Evolutionary conservation across 1,284 basidiomycete species (phyloP), one percentile per base, ranked within the genome.

Genomic region (Wolfiporia cocos): DNA sequence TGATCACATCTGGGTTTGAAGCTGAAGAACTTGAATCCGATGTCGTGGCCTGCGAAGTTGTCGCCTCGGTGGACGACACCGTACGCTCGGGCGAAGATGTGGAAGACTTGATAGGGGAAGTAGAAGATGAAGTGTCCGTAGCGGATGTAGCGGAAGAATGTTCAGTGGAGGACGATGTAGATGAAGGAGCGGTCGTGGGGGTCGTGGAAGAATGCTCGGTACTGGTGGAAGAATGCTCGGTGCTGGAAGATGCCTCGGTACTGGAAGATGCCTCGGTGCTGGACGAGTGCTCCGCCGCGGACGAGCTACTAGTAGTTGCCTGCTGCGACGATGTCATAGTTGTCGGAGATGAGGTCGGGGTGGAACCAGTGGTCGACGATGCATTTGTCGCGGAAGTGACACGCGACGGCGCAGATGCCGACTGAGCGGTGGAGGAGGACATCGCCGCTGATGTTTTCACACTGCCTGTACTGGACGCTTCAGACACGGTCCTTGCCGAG

Each of bases 321-420:
- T n/a, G n/a, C n/a, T n/a, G n/a, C n/a, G n/a, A n/a, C n/a, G n/a
- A n/a, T n/a, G n/a, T n/a, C n/a, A n/a, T n/a, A n/a, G n/a, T n/a
- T n/a, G n/a, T n/a, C 28, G n/a, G 28, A 9, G n/a, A 29, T n/a
- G n/a, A 29, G 28, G 28, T n/a, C 9, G n/a, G 28, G n/a, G 26
- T 28, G 26, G 26, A 28, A 28, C 14, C 9, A 28, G 26, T 28
- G 26, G 9, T 28, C 26, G 32, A 21, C 17, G 34, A 31, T 29
- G 23, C 12, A 37, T 26, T 24, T 36, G 41, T 29, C 41, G 34
- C 26, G 34, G 41, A 37, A n/a, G 39, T 23, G 32, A 22, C 31
- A 34, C 29, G 33, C 14, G 42, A 38, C 26, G 21, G 24, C 23
- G 39, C n/a, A 36, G 41, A 30, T 12, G 41, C 19, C 19, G 40